Evolutionary conservation across 1,139 yeast genomes (phyloP).

Genomic region (Meyerozyma carpophila): DNA sequence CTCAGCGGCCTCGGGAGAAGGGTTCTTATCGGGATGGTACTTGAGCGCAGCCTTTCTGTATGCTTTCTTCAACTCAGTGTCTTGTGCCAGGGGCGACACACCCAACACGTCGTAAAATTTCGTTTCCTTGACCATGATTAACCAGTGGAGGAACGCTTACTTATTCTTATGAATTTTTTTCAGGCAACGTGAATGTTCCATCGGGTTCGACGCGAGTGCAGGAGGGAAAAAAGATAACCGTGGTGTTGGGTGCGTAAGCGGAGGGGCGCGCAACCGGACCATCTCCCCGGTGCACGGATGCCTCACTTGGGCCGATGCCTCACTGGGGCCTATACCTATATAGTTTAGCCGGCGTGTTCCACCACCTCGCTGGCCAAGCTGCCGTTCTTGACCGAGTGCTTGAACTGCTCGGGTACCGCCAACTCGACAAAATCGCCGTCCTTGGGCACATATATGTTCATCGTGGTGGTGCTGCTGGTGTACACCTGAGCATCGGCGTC

Average conservation of each 20-base stretch:
- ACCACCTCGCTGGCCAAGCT: slow-evolving; percentile 39
- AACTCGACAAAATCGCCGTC: slow-evolving; percentile 65
- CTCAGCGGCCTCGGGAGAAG: slow-evolving; percentile 86
- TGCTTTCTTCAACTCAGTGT: slow-evolving; percentile 86
- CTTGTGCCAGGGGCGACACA: slow-evolving; percentile 73
- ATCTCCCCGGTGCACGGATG: background rate
- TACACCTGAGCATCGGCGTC: slow-evolving; percentile 61
- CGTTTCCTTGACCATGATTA: slow-evolving; percentile 83
- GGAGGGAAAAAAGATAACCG: background rate
- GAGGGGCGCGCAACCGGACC: too few relatives aligned
- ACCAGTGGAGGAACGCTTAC: background rate
- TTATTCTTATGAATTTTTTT: background rate
- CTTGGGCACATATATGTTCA: slow-evolving; percentile 76
- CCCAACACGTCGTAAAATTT: slow-evolving; percentile 83
- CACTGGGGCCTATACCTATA: background rate
- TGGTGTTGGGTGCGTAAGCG: too few relatives aligned
- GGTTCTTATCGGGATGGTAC: slow-evolving; percentile 89
- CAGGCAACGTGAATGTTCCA: background rate
- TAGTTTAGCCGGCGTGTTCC: slow-evolving; percentile 38
- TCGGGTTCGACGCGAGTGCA: slow-evolving; percentile 1
- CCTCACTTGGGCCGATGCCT: too few relatives aligned
- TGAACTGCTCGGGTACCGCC: slow-evolving; percentile 85
- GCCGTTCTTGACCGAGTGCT: slow-evolving; percentile 46
- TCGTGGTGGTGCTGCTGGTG: slow-evolving; percentile 78
- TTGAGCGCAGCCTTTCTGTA: slow-evolving; percentile 90